Conservation (phyloP, 345 rosid species). For the Corchorus capsularis region DNA sequence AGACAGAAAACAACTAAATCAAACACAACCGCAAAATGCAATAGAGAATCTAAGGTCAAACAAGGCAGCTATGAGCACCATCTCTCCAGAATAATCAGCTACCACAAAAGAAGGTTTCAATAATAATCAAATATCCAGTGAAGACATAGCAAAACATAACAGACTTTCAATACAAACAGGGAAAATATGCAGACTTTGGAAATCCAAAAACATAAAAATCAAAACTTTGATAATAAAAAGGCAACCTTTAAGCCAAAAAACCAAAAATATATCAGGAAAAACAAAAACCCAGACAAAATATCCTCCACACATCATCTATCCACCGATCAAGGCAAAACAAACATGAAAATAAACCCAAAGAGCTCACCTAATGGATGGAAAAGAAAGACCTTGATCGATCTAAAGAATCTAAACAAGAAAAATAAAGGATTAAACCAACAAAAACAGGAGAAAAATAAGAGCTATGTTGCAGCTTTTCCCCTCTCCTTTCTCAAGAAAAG, state of each 20-base stretch:
- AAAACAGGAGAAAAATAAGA: neutral
- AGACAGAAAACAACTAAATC: neutral
- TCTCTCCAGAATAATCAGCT: slow-evolving; percentile 14
- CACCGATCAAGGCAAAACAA: slow-evolving; percentile 30
- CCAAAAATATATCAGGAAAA: neutral
- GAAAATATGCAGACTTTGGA: slow-evolving; percentile 4
- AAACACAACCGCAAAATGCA: neutral
- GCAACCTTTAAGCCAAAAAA: slow-evolving; percentile 21
- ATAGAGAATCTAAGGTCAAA: slow-evolving; percentile 1
- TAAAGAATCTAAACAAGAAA: slow-evolving; percentile 22
- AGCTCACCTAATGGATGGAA: slow-evolving; percentile 35
- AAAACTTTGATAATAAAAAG: neutral
- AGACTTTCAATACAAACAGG: neutral
- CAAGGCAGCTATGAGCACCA: neutral
- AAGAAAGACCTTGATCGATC: slow-evolving; percentile 31
- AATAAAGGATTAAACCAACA: neutral
- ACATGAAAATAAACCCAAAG: slow-evolving; percentile 9
- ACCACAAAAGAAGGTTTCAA: neutral
- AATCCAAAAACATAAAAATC: neutral
- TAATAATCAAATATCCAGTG: slow-evolving; percentile 9
- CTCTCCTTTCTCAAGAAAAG: slow-evolving; percentile 28
- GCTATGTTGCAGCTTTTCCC: slow-evolving; percentile 12
- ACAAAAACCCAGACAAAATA: neutral
- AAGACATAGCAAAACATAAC: slow-evolving; percentile 9
- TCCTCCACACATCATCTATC: slow-evolving; percentile 13